Conservation (phyloP, 352 stramenopile genomes). For the Phytophthora quininea region DNA sequence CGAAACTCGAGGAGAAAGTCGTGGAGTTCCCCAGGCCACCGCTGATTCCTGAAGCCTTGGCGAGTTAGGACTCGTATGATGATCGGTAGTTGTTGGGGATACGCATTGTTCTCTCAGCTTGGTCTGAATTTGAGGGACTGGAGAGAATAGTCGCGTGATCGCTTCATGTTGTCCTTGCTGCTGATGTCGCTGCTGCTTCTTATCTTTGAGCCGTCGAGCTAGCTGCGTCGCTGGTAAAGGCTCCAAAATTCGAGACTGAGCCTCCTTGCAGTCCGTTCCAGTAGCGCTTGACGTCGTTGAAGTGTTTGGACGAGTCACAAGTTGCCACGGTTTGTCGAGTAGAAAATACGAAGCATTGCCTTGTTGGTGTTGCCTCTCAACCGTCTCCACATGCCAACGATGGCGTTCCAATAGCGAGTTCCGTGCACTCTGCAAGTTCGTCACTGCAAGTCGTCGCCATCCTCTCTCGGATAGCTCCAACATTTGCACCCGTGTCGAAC, state of each 20-base stretch:
- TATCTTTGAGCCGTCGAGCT: slow-evolving; percentile 55
- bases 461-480: slow-evolving; percentile 71
- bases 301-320: slow-evolving; percentile 21
- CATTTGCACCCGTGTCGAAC: slow-evolving; percentile 58
- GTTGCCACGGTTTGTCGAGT: slow-evolving; percentile 60
- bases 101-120: slow-evolving; percentile 5
- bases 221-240: slow-evolving; percentile 45
- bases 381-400: slow-evolving; percentile 54
- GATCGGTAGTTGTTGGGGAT: slow-evolving; percentile 8
- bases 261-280: slow-evolving; percentile 15
- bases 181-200: slow-evolving; percentile 42
- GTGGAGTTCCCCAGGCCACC: background rate
- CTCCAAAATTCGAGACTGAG: slow-evolving; percentile 28
- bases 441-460: slow-evolving; percentile 55
- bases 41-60: too few species aligned
- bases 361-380: slow-evolving; percentile 37
- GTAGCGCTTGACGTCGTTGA: slow-evolving; percentile 2
- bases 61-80: background rate
- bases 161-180: slow-evolving; percentile 22
- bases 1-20: background rate
- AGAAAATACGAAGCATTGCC: slow-evolving; percentile 37
- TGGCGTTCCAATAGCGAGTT: slow-evolving; percentile 62
- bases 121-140: background rate
- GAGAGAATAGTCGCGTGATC: slow-evolving; percentile 24
- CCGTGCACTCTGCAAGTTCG: slow-evolving; percentile 51